Evolutionary conservation across 345 rosid species (phyloP).

Genomic region (Hibiscus tridactylites): DNA sequence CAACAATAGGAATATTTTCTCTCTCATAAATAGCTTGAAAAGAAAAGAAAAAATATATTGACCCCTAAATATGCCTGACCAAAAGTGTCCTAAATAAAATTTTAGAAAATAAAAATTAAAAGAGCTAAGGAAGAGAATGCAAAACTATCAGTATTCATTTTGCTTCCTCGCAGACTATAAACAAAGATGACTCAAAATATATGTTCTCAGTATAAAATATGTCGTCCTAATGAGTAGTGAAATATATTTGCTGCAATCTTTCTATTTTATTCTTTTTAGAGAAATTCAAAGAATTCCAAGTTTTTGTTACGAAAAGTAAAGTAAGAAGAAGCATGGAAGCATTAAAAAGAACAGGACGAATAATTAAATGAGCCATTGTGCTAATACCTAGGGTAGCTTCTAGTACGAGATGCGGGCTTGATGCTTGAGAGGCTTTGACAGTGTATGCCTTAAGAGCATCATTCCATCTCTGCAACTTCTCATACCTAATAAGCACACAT

Average conservation of each 20-base stretch:
- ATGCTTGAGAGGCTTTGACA: conserved; percentile 65
- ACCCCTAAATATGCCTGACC: not conserved
- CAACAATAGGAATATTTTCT: not conserved
- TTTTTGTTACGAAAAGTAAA: not conserved
- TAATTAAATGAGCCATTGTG: not conserved
- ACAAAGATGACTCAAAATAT: not conserved
- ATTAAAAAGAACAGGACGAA: not conserved
- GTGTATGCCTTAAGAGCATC: conserved; percentile 98
- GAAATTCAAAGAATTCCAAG: not conserved
- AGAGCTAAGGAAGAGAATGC: not conserved
- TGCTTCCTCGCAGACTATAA: not conserved
- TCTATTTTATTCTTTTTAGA: not conserved
- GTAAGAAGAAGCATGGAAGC: not conserved
- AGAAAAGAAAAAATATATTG: not conserved
- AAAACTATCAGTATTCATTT: not conserved
- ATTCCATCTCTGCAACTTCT: conserved; percentile 98
- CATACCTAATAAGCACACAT: conserved; percentile 56
- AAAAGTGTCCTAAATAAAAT: not conserved
- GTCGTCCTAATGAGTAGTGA: not conserved
- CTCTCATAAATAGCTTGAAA: not conserved
- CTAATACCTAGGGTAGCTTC: conserved; percentile 77
- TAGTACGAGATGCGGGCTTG: conserved; percentile 65
- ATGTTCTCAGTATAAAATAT: not conserved
- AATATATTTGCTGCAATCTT: not conserved
- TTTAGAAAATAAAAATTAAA: not conserved